Conservation (phyloP, 805 yeast genomes). For the Saturnispora sanitii region DNA sequence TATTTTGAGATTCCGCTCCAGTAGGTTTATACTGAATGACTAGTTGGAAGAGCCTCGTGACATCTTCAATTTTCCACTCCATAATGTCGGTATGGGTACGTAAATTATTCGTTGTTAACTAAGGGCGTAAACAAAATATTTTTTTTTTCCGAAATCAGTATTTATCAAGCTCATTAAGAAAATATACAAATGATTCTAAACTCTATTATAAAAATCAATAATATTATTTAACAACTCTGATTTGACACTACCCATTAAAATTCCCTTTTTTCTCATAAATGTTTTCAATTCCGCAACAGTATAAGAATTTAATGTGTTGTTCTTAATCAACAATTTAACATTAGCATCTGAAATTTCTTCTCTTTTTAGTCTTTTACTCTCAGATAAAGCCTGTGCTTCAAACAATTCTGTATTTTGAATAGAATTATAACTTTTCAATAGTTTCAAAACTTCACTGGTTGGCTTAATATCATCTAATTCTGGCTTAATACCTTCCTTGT, state of each 20-base stretch:
- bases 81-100: background rate
- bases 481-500: no score
- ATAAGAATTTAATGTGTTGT: conserved; percentile 20
- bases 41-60: conserved; percentile 17
- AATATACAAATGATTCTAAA: no score
- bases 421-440: conserved; percentile 19
- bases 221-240: conserved; percentile 36
- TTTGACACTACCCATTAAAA: conserved; percentile 32
- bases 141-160: background rate
- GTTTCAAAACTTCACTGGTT: conserved; percentile 10
- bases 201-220: conserved; percentile 20
- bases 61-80: conserved; percentile 20
- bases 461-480: conserved; percentile 8
- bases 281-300: conserved; percentile 34
- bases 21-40: conserved; percentile 25
- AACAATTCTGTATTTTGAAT: conserved; percentile 13
- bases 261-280: conserved; percentile 24
- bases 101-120: no score
- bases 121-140: no score
- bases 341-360: background rate
- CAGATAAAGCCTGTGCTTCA: conserved; percentile 1
- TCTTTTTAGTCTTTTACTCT: background rate
- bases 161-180: no score
- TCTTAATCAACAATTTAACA: background rate
- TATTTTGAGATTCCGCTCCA: conserved; percentile 16